These are phyloP conservation scores for Bertia moriformis DNA, from an alignment of 2,329 filamentous ascomycete species.

Conservation along the genomic window DNA sequence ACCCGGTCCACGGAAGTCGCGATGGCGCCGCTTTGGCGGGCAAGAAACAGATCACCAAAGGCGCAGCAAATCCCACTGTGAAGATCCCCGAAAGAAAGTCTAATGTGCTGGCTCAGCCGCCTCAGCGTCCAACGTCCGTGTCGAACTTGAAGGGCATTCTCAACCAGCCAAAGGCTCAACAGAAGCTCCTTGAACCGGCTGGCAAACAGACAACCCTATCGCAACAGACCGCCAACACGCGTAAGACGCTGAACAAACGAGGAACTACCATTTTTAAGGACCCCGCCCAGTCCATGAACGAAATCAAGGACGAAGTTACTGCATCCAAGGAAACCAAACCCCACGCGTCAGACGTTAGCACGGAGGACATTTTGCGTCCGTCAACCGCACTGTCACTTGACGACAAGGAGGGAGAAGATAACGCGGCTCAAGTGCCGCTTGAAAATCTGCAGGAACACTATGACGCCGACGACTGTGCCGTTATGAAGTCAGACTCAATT, in stretches of 20 bases:
- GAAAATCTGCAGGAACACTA: neutral
- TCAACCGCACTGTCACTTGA: neutral
- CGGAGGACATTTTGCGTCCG: no score
- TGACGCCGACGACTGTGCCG: neutral
- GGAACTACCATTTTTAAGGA: neutral
- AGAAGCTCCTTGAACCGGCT: neutral
- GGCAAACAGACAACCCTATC: neutral
- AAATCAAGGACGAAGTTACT: neutral
- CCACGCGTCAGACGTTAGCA: neutral
- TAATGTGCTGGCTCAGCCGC: neutral
- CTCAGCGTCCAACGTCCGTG: slow-evolving; percentile 1
- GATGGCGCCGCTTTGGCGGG: neutral
- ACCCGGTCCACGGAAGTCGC: neutral
- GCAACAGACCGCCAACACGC: neutral
- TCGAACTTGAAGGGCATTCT: neutral
- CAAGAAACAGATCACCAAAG: neutral
- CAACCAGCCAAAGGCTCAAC: neutral
- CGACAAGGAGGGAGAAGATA: neutral
- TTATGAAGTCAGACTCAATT: neutral
- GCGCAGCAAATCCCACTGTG: neutral
- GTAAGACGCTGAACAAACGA: neutral
- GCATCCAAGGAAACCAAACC: neutral
- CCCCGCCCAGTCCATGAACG: neutral
- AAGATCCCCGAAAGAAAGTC: neutral
- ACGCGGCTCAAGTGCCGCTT: neutral